Percentiles rank a stretch among this genome's conserved stretches.
phyloP scores from a whole-genome alignment of 371 early-diverging fungal species.

The Mucor velutinosus region DNA sequence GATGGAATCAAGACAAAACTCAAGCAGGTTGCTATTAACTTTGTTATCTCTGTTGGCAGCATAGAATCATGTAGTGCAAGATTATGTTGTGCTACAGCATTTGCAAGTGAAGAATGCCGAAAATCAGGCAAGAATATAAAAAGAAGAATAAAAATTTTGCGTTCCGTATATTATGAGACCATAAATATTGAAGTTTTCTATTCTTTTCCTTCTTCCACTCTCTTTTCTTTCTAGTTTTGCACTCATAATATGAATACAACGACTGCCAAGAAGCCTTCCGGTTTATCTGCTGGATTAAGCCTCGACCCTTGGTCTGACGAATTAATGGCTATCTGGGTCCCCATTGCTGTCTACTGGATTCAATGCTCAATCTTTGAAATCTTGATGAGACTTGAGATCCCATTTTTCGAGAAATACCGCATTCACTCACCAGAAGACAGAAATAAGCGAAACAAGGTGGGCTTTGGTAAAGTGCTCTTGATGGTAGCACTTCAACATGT shows the following conservation, averaged over 20 bases:
- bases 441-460: slow-evolving; percentile 61
- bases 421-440: slow-evolving; percentile 64
- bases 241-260: slow-evolving; percentile 4
- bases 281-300: background rate
- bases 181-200: slow-evolving; percentile 1
- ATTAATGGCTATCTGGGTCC: slow-evolving; percentile 57
- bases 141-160: background rate
- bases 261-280: background rate
- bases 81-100: background rate
- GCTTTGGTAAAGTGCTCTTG: slow-evolving; percentile 53
- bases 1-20: background rate
- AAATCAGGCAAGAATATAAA: background rate
- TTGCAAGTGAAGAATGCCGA: background rate
- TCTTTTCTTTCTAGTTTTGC: background rate
- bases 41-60: background rate
- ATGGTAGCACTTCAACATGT: slow-evolving; percentile 59
- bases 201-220: slow-evolving; percentile 9
- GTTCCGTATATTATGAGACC: slow-evolving; percentile 2
- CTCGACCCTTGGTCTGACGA: slow-evolving; percentile 50
- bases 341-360: slow-evolving; percentile 68
- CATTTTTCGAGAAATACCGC: slow-evolving; percentile 71
- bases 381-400: slow-evolving; percentile 55
- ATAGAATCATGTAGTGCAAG: background rate
- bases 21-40: background rate
- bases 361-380: slow-evolving; percentile 66